Conservation (phyloP, 805 yeast species). For the Lipomyces sp. region DNA sequence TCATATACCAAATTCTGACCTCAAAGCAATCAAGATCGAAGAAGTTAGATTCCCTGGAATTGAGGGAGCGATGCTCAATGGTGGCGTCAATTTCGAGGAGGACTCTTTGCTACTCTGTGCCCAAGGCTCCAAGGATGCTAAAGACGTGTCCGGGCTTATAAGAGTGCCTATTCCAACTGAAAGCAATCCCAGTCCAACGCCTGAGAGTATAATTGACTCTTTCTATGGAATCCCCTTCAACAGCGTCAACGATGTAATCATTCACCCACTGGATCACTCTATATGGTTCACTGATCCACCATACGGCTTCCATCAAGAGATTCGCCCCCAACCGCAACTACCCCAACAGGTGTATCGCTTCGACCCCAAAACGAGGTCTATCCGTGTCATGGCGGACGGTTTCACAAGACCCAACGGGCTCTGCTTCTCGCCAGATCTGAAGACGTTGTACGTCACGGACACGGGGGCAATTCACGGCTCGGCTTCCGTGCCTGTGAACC, state of each 20-base stretch:
- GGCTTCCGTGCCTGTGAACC: slow-evolving; percentile 16
- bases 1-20: no score
- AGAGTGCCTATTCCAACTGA: no score
- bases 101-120: no score
- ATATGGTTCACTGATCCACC: slow-evolving; percentile 43
- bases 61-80: no score
- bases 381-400: slow-evolving; percentile 47
- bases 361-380: slow-evolving; percentile 39
- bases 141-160: no score
- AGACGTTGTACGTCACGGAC: slow-evolving; percentile 58
- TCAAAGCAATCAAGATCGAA: no score
- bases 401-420: slow-evolving; percentile 74
- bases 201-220: slow-evolving; percentile 30
- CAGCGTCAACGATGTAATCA: slow-evolving; percentile 40
- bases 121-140: no score
- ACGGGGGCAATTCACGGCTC: slow-evolving; percentile 32
- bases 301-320: slow-evolving; percentile 37
- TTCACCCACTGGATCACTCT: slow-evolving; percentile 35
- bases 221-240: slow-evolving; percentile 41
- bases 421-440: slow-evolving; percentile 54
- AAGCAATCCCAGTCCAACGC: no score
- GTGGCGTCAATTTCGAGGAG: no score
- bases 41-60: no score
- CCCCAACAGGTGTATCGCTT: slow-evolving; percentile 50
- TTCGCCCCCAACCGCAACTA: slow-evolving; percentile 24